phyloP scores from a whole-genome alignment of 2,329 filamentous ascomycete species.

The Fusarium bactridioides region DNA sequence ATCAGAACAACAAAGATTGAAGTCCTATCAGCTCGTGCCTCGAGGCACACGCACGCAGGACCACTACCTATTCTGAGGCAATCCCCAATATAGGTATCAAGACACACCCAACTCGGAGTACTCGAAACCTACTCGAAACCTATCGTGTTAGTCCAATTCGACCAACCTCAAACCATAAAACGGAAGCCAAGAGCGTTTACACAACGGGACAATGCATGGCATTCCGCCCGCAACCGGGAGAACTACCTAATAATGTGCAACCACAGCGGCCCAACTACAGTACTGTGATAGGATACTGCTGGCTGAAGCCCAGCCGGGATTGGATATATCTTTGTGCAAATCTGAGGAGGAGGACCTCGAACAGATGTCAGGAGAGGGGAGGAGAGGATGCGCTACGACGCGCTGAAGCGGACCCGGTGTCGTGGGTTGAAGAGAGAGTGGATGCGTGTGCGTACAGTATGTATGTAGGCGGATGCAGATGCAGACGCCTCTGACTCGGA shows the following conservation, averaged over 20 bases:
- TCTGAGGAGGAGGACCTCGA: conserved; percentile 21
- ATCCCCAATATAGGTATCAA: neutral
- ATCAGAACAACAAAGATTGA: neutral
- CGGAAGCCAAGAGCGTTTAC: conserved; percentile 7
- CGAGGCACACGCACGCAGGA: neutral
- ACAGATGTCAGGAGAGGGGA: conserved; percentile 26
- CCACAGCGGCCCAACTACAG: neutral
- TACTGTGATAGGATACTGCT: conserved; percentile 4
- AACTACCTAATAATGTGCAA: conserved; percentile 11
- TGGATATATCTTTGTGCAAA: conserved; percentile 11
- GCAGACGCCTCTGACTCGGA: neutral
- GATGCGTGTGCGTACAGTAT: conserved; percentile 1
- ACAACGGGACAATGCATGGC: conserved; percentile 1
- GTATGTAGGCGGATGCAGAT: neutral
- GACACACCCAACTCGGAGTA: neutral
- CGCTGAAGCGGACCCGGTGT: conserved; percentile 12
- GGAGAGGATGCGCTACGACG: conserved; percentile 21
- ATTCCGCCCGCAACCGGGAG: neutral
- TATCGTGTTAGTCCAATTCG: conserved; percentile 18
- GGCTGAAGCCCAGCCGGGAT: conserved; percentile 1
- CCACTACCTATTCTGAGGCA: conserved; percentile 8
- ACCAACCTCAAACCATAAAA: conserved; percentile 2
- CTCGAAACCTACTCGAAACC: conserved; percentile 28
- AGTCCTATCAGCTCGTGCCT: neutral
- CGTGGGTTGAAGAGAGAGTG: conserved; percentile 14